Evolutionary conservation across 2,329 filamentous ascomycete species (phyloP).

Genomic region (Trematosphaeria pertusa): DNA sequence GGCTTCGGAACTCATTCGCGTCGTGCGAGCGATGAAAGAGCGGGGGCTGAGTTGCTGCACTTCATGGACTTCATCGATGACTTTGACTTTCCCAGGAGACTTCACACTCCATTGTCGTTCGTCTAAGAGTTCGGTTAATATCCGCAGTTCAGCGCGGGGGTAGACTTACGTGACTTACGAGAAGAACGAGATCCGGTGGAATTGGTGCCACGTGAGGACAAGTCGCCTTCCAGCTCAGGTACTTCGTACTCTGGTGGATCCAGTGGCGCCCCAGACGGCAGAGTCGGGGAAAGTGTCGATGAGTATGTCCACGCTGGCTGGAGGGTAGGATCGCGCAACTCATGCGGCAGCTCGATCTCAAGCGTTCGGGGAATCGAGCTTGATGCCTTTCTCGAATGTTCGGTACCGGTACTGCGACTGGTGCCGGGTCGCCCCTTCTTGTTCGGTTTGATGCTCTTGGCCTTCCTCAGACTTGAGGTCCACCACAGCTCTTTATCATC

Average conservation of each 20-base stretch:
- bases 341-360: conserved; percentile 13
- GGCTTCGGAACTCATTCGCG: conserved; percentile 29
- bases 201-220: conserved; percentile 36
- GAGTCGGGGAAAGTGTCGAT: conserved; percentile 33
- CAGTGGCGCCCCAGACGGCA: conserved; percentile 43
- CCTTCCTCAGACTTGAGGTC: conserved; percentile 42
- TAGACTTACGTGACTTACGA: conserved; percentile 22
- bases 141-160: background rate
- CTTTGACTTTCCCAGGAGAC: conserved; percentile 25
- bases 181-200: conserved; percentile 38
- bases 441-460: conserved; percentile 33
- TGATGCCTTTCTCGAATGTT: conserved; percentile 18
- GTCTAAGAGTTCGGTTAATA: conserved; percentile 26
- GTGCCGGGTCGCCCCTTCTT: conserved; percentile 27
- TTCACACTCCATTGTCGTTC: conserved; percentile 34
- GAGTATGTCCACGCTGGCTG: conserved; percentile 42
- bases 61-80: conserved; percentile 30
- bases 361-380: conserved; percentile 15
- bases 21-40: conserved; percentile 33
- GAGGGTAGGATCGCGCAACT: conserved; percentile 33
- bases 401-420: conserved; percentile 20
- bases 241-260: conserved; percentile 35
- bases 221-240: conserved; percentile 39
- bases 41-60: conserved; percentile 31
- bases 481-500: conserved; percentile 41